Percentiles rank a stretch among this genome's conserved stretches.
Conservation (phyloP, 305 asterid species). For the Fraxinus latifolia region DNA sequence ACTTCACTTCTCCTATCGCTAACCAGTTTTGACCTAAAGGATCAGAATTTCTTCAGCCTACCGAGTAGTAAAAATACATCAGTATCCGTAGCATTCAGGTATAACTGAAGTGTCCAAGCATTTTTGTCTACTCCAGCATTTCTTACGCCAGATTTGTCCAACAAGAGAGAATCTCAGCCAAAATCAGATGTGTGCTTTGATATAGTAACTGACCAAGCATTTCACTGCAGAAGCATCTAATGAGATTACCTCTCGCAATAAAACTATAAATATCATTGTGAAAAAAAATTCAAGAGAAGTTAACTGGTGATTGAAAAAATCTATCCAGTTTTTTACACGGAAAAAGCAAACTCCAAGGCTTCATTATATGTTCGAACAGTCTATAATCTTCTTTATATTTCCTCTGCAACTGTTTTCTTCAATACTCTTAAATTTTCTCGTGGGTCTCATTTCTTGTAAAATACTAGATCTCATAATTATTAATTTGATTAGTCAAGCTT, state of each 20-base stretch:
- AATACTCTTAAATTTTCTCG: not conserved
- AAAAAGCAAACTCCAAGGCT: not conserved
- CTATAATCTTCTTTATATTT: not conserved
- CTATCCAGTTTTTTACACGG: not conserved
- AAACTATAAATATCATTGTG: not conserved
- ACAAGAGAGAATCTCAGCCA: slow-evolving; percentile 28
- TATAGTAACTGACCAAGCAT: slow-evolving; percentile 41
- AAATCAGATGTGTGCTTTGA: slow-evolving; percentile 38
- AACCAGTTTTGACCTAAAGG: slow-evolving; percentile 19
- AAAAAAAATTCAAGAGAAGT: not conserved
- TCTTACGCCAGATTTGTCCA: slow-evolving; percentile 32
- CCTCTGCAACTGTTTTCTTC: not conserved
- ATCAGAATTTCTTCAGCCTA: slow-evolving; percentile 33
- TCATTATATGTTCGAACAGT: not conserved
- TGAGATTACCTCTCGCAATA: slow-evolving; percentile 10
- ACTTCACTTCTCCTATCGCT: slow-evolving; percentile 39
- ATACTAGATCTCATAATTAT: not conserved
- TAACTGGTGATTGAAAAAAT: not conserved
- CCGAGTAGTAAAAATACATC: slow-evolving; percentile 42
- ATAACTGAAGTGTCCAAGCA: slow-evolving; percentile 34
- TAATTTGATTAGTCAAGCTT: not conserved
- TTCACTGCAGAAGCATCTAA: slow-evolving; percentile 48
- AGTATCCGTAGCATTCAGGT: slow-evolving; percentile 42
- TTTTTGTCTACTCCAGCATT: slow-evolving; percentile 35
- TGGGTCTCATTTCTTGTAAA: not conserved